A percentile compares a stretch with the other conserved stretches of the same genome.
These are phyloP conservation scores for Solanum sparsipilum DNA, from an alignment of 257 asterid genomes.

Conservation along the genomic window DNA sequence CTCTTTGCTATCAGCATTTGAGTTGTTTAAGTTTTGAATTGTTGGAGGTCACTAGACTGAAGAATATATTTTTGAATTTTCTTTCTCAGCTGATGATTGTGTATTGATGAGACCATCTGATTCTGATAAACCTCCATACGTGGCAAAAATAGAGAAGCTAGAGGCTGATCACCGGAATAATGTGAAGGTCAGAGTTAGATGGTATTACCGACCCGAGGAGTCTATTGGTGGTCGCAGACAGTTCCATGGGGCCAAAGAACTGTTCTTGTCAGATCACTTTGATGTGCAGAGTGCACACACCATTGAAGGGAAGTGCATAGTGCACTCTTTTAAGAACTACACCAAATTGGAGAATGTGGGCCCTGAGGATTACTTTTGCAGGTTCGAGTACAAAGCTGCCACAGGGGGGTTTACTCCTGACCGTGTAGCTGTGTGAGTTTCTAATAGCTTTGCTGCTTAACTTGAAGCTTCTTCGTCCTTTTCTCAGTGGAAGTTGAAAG, in stretches of 20 bases:
- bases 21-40: neutral
- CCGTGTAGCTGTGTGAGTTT: slow-evolving; percentile 86
- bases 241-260: slow-evolving; percentile 86
- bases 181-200: slow-evolving; percentile 58
- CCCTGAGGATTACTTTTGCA: slow-evolving; percentile 66
- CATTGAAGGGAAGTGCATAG: slow-evolving; percentile 80
- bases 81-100: slow-evolving; percentile 65
- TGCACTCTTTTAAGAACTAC: slow-evolving; percentile 76
- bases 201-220: slow-evolving; percentile 84
- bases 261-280: slow-evolving; percentile 68
- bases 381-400: slow-evolving; percentile 84
- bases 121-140: slow-evolving; percentile 65
- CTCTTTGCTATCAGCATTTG: neutral
- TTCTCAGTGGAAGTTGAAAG: neutral
- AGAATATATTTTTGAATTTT: neutral
- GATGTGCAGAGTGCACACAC: slow-evolving; percentile 88
- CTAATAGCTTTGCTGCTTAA: neutral
- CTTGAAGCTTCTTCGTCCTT: neutral
- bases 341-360: slow-evolving; percentile 81
- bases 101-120: slow-evolving; percentile 75
- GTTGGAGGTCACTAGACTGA: neutral
- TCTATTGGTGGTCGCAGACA: slow-evolving; percentile 80
- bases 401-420: slow-evolving; percentile 89
- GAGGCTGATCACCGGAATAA: slow-evolving; percentile 77
- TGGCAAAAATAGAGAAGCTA: slow-evolving; percentile 70